A percentile compares a stretch with the other conserved stretches of the same genome.
These are phyloP conservation scores for Rhizopogon parksii DNA, from an alignment of 1,284 basidiomycete species.

Conservation along the genomic window DNA sequence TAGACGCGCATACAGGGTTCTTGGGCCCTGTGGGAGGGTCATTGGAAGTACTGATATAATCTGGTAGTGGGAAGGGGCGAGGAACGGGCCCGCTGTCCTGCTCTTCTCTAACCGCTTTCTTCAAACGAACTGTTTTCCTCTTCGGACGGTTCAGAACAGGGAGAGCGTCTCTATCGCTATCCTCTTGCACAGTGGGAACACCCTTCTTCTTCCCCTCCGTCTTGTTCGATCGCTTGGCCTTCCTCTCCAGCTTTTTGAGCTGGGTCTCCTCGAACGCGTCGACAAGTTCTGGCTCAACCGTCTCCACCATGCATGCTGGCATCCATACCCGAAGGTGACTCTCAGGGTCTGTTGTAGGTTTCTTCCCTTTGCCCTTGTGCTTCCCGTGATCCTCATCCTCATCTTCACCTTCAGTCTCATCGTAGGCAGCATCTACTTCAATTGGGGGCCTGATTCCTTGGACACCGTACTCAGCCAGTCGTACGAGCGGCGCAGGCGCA, in stretches of 20 bases:
- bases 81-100: conserved; percentile 2
- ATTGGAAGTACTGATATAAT: not conserved
- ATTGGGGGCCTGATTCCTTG: conserved; percentile 49
- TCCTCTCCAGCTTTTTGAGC: conserved; percentile 45
- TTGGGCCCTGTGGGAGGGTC: not conserved
- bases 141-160: not conserved
- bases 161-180: not conserved
- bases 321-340: conserved; percentile 62
- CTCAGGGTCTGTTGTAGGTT: conserved; percentile 40
- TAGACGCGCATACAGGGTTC: not conserved
- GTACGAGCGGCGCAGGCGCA: conserved; percentile 56
- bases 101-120: not conserved
- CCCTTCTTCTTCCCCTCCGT: not conserved
- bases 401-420: conserved; percentile 34
- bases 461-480: conserved; percentile 56
- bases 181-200: not conserved
- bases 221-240: conserved; percentile 19
- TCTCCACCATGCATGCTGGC: conserved; percentile 65
- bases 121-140: not conserved
- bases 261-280: conserved; percentile 49
- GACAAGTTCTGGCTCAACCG: conserved; percentile 58
- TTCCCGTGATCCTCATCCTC: conserved; percentile 30
- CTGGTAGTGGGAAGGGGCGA: conserved; percentile 23
- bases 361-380: conserved; percentile 27
- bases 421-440: conserved; percentile 40